Base-by-base conservation (phyloP, 352 stramenopile species). In the Elongisporangium undulatum region DNA sequence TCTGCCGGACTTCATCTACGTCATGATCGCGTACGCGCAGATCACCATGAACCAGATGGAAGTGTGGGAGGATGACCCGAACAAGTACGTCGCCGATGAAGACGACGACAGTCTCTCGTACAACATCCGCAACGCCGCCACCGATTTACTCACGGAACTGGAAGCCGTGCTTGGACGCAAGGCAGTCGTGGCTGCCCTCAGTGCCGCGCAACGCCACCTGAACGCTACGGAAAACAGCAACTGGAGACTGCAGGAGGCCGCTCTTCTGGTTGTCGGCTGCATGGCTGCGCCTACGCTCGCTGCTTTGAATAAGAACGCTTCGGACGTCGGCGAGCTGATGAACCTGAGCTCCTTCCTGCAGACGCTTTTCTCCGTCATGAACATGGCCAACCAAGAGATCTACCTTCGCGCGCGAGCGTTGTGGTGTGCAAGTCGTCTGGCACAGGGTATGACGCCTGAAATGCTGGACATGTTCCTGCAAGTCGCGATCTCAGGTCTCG, bases 1-100 rank as follows among this genome's bases (percentile, higher is more conserved):
- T 19, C 64, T 94, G n/a, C 51, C 70, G 0, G 79, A 90, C 51
- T 85, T 94, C 66, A 78, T 92, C 4, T 87, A 78, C 53, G 72
- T 88, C 45, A 87, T 92, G 77, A 81, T 94, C 59, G 78, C 71
- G 48, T 94, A 92, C 72, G 91, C 92, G 81, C 82, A 92, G 53
- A 94, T 94, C 58, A 90, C 82, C 1, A 62, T 69, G 52, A 77
- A 77, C 54, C 85, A 94, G 60, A 79, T 87, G 68, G 71, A 87
- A 57, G 77, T 72, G 45, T 94, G 85, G 85, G 64, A 82, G 29
- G 85, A 92, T 15, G 79, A 92, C 53, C 79, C 85, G 29, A 92
- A 94, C 68, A 85, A 90, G 65, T 94, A 92, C 63, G 75, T 94
- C 16, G 82, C 82, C 0, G 85, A 94, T 51, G 85, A 94, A 68